A percentile compares a stretch with the other conserved stretches of the same genome.
phyloP scores from a whole-genome alignment of 345 rosid genomes.

The Raphanus sativus region DNA sequence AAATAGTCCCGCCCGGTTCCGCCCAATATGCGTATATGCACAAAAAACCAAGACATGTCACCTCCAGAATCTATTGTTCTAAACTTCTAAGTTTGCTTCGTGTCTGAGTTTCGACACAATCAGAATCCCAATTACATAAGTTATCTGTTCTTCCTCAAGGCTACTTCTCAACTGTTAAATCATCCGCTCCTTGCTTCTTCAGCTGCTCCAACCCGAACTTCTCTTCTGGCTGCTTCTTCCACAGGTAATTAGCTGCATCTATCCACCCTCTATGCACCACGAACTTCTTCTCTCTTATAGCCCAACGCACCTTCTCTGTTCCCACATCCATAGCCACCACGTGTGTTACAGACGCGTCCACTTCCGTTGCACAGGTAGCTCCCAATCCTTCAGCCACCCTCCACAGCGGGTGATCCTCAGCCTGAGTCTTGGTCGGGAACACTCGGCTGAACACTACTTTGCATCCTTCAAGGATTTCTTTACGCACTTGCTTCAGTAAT shows the following conservation, averaged over 20 bases:
- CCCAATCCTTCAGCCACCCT: constrained; percentile 60
- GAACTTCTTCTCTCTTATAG: constrained; percentile 34
- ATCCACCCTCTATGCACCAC: constrained; percentile 42
- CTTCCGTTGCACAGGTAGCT: constrained; percentile 36
- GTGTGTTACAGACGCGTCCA: constrained; percentile 39
- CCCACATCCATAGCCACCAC: constrained; percentile 39
- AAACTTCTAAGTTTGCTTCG: background rate
- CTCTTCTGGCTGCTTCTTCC: constrained; percentile 45
- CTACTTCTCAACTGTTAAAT: constrained; percentile 3
- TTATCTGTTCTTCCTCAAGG: background rate
- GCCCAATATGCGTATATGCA: background rate
- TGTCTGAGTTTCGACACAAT: background rate
- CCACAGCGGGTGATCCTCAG: constrained; percentile 71
- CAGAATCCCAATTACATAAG: constrained; percentile 5
- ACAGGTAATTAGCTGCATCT: constrained; percentile 38
- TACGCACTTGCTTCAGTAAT: constrained; percentile 58
- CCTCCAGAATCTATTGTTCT: background rate
- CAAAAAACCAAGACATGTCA: background rate
- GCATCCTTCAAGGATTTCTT: constrained; percentile 65
- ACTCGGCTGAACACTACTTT: constrained; percentile 76
- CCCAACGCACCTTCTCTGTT: constrained; percentile 40
- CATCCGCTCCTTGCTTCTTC: constrained; percentile 33
- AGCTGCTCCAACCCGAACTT: constrained; percentile 37
- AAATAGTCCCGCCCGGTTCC: background rate
- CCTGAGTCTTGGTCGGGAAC: constrained; percentile 58